Conservation (phyloP, 2,329 filamentous ascomycete genomes). For the Phyllosticta paracitricarpa region DNA sequence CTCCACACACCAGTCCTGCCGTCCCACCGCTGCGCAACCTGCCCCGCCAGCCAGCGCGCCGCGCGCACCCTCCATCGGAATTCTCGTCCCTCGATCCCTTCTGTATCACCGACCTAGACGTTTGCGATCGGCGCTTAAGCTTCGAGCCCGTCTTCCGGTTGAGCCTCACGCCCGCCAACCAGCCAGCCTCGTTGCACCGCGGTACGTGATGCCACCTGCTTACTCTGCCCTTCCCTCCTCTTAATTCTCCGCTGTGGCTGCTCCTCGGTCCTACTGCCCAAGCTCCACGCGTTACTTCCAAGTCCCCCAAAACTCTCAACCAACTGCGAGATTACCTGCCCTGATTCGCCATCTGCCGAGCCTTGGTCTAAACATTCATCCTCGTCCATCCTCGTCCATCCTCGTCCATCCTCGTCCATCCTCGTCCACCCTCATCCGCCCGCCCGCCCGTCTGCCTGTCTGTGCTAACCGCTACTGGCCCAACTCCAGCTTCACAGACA, state of each 20-base stretch:
- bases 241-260: not conserved
- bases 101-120: not conserved
- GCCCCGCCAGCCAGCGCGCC: not conserved
- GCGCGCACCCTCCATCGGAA: not conserved
- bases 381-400: not conserved
- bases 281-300: not conserved
- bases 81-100: not conserved
- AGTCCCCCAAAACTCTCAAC: constrained; percentile 2
- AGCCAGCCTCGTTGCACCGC: constrained; percentile 5
- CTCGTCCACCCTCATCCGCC: not conserved
- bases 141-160: constrained; percentile 4
- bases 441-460: no score
- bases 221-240: not conserved
- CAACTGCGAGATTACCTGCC: not conserved
- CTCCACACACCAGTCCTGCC: not conserved
- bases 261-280: constrained; percentile 1
- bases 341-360: constrained; percentile 6
- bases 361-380: constrained; percentile 1
- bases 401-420: not conserved
- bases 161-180: constrained; percentile 5
- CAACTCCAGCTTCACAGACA: not conserved
- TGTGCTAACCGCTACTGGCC: not conserved
- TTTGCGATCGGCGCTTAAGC: constrained; percentile 11
- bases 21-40: not conserved
- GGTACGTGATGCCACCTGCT: constrained; percentile 1